Conservation (phyloP, 2,329 filamentous ascomycete species). For the Sclerotinia spermophila region DNA sequence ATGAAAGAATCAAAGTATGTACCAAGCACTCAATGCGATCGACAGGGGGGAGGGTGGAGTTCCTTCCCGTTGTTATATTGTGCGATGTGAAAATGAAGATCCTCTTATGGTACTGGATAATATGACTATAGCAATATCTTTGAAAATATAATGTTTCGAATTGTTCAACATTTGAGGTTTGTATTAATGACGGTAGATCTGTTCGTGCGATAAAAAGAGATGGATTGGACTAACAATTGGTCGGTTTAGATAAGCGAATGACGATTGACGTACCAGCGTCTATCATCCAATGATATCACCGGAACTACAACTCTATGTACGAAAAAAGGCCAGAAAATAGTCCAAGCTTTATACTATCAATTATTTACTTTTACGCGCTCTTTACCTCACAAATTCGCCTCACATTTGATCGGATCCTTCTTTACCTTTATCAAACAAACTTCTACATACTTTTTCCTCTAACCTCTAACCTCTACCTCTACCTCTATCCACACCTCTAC, state of each 20-base stretch:
- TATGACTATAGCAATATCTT: neutral
- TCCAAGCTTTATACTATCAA: neutral
- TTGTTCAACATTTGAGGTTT: neutral
- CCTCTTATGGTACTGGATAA: neutral
- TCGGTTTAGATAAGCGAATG: neutral
- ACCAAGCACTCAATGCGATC: neutral
- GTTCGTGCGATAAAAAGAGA: neutral
- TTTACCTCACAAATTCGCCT: neutral
- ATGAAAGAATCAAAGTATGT: constrained; percentile 1
- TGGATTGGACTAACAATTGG: neutral
- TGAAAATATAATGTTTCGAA: neutral
- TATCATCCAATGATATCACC: neutral
- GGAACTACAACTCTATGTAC: neutral
- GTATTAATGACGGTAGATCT: neutral
- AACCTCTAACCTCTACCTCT: neutral
- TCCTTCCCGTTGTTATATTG: neutral
- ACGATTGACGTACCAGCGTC: neutral
- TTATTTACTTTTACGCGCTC: neutral
- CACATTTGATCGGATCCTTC: neutral
- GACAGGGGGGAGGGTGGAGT: neutral
- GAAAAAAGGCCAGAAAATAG: neutral
- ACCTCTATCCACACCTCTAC: neutral
- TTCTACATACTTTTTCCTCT: neutral
- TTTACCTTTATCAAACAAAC: constrained; percentile 4
- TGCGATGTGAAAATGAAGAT: neutral